Base-by-base conservation (phyloP, 164 flowering plant species). In the Vitis riparia region DNA sequence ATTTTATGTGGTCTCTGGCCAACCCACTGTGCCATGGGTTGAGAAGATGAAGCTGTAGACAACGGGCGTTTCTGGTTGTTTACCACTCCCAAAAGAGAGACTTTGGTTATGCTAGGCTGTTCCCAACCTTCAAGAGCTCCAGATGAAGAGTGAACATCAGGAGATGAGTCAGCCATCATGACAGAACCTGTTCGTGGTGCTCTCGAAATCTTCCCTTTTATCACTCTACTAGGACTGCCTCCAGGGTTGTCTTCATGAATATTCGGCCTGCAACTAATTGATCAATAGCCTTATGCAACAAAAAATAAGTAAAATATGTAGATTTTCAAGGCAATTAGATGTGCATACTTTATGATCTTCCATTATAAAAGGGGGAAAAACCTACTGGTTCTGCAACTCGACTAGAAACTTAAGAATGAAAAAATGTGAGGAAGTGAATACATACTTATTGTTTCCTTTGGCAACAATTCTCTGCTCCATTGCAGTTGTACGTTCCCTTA, bases 21-120 rank as follows among this genome's bases (percentile, higher is more conserved):
- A 76, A 66, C 77, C 83, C 83, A 80, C 56, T 71, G 77, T 13
- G 83, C 68, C 80, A 80, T 74, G 7, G 80, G 62, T 29, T 71
- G 80, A 11, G 77, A 60, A 68, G 83, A 65, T 48, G 82, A 72
- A 58, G 64, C 70, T 48, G 67, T 55, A 27, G 79, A 64, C 11
- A 63, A 17, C 4, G 37, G 47, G 69, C 56, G 64, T 60, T 68
- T 76, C 51, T 83, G 81, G 57, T 62, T 68, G 53, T 63, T 73
- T 58, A 49, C 56, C 16, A 65, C 19, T 52, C 67, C 66, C 16
- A 53, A 51, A 4, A 58, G 11, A n/a, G 59, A 10, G 14, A 69
- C 55, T 66, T 73, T 82, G 62, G 71, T 77, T 48, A 51, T 5
- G 73, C 23, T 65, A 71, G 74, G 65, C 58, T 71, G 77, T 62